These are phyloP conservation scores for Globomyces pollinis-pini DNA, from an alignment of 192 early-diverging fungal species.

Conservation along the genomic window DNA sequence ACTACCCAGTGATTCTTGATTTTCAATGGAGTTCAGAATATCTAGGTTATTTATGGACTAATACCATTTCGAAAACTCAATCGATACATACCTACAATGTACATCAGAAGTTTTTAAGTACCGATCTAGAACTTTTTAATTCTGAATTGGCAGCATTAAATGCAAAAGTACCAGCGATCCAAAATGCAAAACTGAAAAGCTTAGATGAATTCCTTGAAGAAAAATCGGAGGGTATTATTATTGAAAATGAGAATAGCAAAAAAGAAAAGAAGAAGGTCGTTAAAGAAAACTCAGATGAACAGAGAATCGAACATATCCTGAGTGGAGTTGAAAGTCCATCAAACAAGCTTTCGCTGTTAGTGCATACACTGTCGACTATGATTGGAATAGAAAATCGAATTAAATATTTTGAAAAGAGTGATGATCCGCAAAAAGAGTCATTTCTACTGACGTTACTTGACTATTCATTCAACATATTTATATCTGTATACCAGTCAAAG, in stretches of 20 bases:
- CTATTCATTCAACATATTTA: background rate
- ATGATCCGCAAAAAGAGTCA: background rate
- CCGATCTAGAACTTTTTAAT: background rate
- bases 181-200: background rate
- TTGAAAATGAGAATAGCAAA: background rate
- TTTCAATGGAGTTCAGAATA: too few species aligned
- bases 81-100: background rate
- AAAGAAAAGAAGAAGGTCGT: conserved; percentile 8
- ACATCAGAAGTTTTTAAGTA: background rate
- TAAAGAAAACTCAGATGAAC: background rate
- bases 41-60: too few species aligned
- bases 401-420: background rate
- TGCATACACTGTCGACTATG: background rate
- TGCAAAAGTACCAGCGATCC: background rate
- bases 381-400: background rate
- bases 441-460: background rate
- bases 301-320: background rate
- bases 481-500: background rate
- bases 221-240: background rate
- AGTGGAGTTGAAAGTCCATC: background rate
- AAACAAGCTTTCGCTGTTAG: background rate
- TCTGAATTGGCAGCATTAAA: background rate
- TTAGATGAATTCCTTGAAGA: background rate
- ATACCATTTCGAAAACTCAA: background rate
- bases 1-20: too few species aligned